Base-by-base conservation (phyloP, 2,329 filamentous ascomycete species). In the Metarhizium sp. region DNA sequence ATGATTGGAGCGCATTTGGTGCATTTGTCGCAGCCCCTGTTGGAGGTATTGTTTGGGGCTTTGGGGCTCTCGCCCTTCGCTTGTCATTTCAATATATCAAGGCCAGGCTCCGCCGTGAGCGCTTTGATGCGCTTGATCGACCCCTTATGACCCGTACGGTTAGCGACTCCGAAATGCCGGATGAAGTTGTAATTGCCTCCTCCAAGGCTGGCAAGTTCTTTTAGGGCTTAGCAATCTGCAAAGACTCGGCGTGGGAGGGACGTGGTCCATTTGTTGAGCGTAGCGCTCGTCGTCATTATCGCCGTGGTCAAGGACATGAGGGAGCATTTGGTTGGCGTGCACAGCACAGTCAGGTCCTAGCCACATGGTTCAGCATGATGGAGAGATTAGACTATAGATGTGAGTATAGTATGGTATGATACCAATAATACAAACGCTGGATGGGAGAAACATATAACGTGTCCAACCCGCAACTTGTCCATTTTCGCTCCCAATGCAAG, bases 1-100 rank as follows among this genome's bases (percentile, higher is more conserved):
- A 84, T 50, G 88, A 92, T 68, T 94, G 90, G 90, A 86, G 83
- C 59, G 87, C 81, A 2, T 94, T 94, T 68, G 89, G 88, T 62
- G 88, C 88, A 4, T 94, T 92, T 63, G 85, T 92, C 4, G 87
- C 86, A 10, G 88, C 89, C 0, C 89, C 89, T 0, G 71, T 92
- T 2, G 89, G 89, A 1, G 87, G 87, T 25, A 64, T 92, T 18
- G 70, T 92, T 38, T 92, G 86, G 80, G 87, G 82, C 0, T 78
- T 84, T 46, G 79, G 75, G 2, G 87, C 86, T 5, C 77, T 88
- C 40, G 76, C 64, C 14, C 62, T 84, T 46, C 78, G 89, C 32
- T 68, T 92, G 45, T 67, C 71, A 0, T 78, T 80, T 52, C 81
- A 84, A 61, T 90, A 76, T 63, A 56, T 77, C 30, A 62, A 73